A percentile compares a stretch with the other conserved stretches of the same genome.
Evolutionary conservation across 805 yeast species (phyloP).

Genomic region (Starmera dryadoides): DNA sequence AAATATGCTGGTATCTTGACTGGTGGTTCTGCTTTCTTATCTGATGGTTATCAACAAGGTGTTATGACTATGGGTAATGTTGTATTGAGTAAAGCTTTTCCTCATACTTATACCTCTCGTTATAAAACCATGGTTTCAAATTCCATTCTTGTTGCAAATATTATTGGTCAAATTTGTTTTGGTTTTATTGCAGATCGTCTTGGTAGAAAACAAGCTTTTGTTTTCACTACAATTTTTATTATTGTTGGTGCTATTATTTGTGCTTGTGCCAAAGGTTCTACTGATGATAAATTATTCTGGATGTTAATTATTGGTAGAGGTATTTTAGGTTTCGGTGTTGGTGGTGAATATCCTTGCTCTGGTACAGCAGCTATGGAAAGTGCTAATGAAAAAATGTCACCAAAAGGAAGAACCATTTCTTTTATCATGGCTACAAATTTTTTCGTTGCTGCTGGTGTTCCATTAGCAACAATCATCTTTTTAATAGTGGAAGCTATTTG

Average conservation of each 20-base stretch:
- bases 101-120: conserved; percentile 8
- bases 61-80: conserved; percentile 20
- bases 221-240: conserved; percentile 50
- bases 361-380: conserved; percentile 58
- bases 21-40: conserved; percentile 17
- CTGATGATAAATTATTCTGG: conserved; percentile 40
- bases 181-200: conserved; percentile 52
- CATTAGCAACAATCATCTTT: conserved; percentile 37
- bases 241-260: conserved; percentile 50
- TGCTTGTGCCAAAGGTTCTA: conserved; percentile 50
- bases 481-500: conserved; percentile 38
- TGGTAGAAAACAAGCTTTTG: conserved; percentile 56
- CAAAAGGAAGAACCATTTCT: conserved; percentile 33
- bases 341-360: conserved; percentile 63
- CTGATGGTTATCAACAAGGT: conserved; percentile 23
- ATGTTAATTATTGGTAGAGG: conserved; percentile 49
- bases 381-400: conserved; percentile 35
- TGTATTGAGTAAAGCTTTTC: conserved; percentile 12
- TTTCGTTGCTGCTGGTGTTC: conserved; percentile 41
- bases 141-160: conserved; percentile 46
- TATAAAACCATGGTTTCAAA: conserved; percentile 26
- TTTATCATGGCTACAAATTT: conserved; percentile 38
- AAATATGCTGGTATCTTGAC: conserved; percentile 10
- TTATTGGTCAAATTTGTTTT: conserved; percentile 51
- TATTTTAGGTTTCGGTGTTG: conserved; percentile 55